Evolutionary conservation across 1,284 basidiomycete genomes (phyloP).

Genomic region (Trichosporon sp.): DNA sequence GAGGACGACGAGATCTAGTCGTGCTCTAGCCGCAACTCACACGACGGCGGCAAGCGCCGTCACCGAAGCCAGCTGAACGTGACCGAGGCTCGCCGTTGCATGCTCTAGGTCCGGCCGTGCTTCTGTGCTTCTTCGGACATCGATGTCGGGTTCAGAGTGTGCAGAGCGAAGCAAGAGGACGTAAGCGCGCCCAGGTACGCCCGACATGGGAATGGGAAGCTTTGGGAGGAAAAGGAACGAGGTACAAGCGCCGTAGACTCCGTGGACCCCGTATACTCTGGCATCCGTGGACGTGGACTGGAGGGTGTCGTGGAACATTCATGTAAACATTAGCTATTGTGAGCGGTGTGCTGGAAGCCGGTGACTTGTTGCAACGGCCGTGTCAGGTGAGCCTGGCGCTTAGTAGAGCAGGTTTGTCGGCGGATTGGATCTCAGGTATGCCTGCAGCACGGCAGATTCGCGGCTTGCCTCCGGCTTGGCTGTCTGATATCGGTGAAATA

Average conservation of each 20-base stretch:
- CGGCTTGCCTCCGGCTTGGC: not conserved
- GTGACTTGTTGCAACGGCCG: no score
- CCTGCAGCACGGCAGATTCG: not conserved
- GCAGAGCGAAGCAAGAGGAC: not conserved
- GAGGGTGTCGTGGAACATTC: not conserved
- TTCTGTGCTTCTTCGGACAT: not conserved
- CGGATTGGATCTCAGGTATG: not conserved
- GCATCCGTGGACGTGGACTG: not conserved
- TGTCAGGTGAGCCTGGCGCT: no score
- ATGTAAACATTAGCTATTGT: not conserved
- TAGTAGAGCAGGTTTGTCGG: not conserved
- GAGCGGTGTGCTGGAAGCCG: no score
- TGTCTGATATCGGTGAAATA: not conserved
- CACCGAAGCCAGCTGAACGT: no score
- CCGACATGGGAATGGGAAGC: not conserved
- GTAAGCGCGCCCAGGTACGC: conserved; percentile 7
- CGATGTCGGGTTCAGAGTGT: not conserved
- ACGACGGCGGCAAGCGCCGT: not conserved
- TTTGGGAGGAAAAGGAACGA: not conserved
- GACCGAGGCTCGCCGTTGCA: not conserved
- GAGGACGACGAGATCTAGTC: conserved; percentile 48
- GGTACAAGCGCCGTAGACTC: not conserved
- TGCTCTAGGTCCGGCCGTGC: not conserved
- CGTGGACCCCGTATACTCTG: no score
- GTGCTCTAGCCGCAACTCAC: not conserved